A percentile compares a stretch with the other conserved stretches of the same genome.
Conservation (phyloP, 495 filamentous ascomycete species). For the Acidomyces sp. region DNA sequence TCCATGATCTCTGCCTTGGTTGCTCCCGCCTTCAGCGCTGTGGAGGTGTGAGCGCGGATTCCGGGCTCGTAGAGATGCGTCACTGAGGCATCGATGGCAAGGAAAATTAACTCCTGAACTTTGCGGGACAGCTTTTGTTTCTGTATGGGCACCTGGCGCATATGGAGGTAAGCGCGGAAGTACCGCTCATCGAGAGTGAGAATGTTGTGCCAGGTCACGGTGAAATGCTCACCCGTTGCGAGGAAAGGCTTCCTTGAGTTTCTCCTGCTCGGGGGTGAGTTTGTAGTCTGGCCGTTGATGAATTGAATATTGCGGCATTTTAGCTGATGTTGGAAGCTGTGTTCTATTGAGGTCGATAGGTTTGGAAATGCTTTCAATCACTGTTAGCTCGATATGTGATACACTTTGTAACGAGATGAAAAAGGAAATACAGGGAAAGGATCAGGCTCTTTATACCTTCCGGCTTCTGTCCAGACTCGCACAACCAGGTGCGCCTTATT, state of each 20-base stretch:
- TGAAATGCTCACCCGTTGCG: conserved; percentile 1
- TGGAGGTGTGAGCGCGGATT: conserved; percentile 24
- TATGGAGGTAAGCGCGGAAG: conserved; percentile 26
- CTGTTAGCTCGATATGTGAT: no score
- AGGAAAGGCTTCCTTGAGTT: conserved; percentile 8
- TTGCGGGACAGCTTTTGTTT: conserved; percentile 30
- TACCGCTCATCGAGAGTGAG: conserved; percentile 25
- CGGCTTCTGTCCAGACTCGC: no score
- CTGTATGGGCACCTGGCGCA: conserved; percentile 22
- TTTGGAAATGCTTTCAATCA: no score
- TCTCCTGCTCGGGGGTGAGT: conserved; percentile 1
- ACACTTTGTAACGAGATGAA: no score
- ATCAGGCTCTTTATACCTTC: no score
- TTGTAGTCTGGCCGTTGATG: neutral
- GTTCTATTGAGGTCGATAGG: no score
- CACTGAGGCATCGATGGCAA: conserved; percentile 29
- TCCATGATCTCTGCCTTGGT: conserved; percentile 30
- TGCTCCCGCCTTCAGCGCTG: conserved; percentile 28
- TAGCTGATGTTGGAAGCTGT: no score
- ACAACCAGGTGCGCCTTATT: no score
- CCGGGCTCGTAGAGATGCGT: conserved; percentile 33
- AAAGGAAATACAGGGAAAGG: no score
- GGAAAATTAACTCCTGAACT: conserved; percentile 29
- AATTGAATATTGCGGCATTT: conserved; percentile 4
- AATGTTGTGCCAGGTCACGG: conserved; percentile 13